Base-by-base conservation (phyloP, 805 yeast genomes). In the Starmerella bombicola region DNA sequence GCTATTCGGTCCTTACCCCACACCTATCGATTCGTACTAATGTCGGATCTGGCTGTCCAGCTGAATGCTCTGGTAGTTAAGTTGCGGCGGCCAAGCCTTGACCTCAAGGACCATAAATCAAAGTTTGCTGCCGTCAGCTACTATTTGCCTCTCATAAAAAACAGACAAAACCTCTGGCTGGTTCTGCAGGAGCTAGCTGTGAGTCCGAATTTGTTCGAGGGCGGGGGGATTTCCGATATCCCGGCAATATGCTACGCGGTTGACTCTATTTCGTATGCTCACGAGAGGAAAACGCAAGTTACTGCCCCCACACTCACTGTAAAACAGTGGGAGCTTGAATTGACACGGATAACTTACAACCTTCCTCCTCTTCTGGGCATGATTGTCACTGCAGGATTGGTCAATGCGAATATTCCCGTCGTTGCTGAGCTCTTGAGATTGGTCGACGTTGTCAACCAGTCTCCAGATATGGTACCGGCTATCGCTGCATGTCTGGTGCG, bases 301-400 rank as follows among this genome's bases (percentile, higher is more conserved):
- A 41, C 55, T 6, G 40, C 50, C 21, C 55, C 55, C 3, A 49
- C 53, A 1, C 25, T 51, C 2, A 20, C 48, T 1, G 24, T 18
- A 4, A 26, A 29, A 10, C 43, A 42, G n/a, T 51, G 49, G 43
- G 39, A 35, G 10, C 20, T 5, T 3, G 22, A 20, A 17, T 19
- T 48, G 1, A 18, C 42, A n/a, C n/a, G 22, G 3, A 29, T 36
- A 7, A 36, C 47, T 7, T 32, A 38, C 23, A 4, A 20, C 5
- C 24, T 35, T 8, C 46, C 46, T 4, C 46, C 52, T 3, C 35
- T 50, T 4, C 19, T 43, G 5, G 50, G 48, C 4, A 43, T 50
- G 12, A 32, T 45, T 2, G 21, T 46, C 1, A 25, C 34, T 13
- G 28, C 48, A 21, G 53, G 47, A 1, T 19, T 50, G 24, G 35